These are phyloP conservation scores for Tetrahymena borealis DNA, from an alignment of 73 alveolate species.

Conservation along the genomic window DNA sequence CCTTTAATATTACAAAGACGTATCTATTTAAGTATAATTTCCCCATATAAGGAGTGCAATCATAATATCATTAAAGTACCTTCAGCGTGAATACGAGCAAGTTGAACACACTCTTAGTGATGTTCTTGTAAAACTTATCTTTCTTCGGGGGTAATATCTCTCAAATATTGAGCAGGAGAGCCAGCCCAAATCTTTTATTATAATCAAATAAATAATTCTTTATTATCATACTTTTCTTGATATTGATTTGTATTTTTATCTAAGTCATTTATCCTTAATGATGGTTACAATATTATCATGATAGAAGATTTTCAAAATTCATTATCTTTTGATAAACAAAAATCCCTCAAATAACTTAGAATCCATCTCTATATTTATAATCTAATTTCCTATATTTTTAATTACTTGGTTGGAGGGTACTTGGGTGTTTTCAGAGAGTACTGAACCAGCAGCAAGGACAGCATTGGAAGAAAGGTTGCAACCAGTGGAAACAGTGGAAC, in stretches of 20 bases:
- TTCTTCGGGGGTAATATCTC: conserved; percentile 73
- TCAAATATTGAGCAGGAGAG: conserved; percentile 66
- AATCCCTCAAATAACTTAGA: background rate
- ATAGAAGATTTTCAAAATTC: too few relatives aligned
- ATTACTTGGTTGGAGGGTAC: conserved; percentile 50
- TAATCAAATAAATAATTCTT: background rate
- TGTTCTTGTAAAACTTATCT: conserved; percentile 54
- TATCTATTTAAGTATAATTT: too few relatives aligned
- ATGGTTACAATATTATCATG: too few relatives aligned
- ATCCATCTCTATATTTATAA: too few relatives aligned
- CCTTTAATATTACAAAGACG: too few relatives aligned
- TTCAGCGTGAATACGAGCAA: conserved; percentile 58
- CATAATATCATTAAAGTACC: background rate
- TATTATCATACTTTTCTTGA: too few relatives aligned
- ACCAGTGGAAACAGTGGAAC: conserved; percentile 58
- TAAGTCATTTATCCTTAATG: too few relatives aligned
- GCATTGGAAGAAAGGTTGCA: conserved; percentile 45
- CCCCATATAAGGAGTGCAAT: too few relatives aligned
- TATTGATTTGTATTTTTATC: too few relatives aligned
- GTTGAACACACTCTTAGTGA: conserved; percentile 46
- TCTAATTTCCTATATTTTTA: background rate
- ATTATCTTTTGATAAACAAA: too few relatives aligned
- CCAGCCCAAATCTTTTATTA: conserved; percentile 66
- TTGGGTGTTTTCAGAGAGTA: conserved; percentile 50
- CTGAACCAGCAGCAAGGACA: conserved; percentile 80